These are phyloP conservation scores for Austroboletus niveus DNA, from an alignment of 1,284 basidiomycete species.

Conservation along the genomic window DNA sequence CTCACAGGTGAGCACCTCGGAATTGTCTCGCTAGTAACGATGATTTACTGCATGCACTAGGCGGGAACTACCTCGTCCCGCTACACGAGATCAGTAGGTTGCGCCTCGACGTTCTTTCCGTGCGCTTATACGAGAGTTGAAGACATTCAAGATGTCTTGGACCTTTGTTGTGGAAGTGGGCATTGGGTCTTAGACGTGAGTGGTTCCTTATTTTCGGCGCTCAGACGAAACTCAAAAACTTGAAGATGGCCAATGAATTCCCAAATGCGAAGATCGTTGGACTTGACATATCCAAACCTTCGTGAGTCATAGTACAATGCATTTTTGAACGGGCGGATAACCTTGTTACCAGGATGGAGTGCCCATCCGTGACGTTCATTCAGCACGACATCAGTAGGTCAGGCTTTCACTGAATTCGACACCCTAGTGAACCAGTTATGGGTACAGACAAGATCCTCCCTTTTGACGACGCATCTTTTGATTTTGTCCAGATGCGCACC, in stretches of 20 bases:
- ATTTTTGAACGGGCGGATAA: too few species aligned
- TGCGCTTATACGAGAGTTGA: neutral
- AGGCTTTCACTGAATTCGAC: neutral
- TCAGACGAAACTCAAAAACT: neutral
- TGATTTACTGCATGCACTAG: neutral
- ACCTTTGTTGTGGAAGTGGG: conserved; percentile 8
- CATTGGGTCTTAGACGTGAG: conserved; percentile 9
- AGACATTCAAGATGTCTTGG: conserved; percentile 7
- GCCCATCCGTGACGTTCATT: conserved; percentile 1
- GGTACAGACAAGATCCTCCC: conserved; percentile 1
- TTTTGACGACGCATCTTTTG: conserved; percentile 8
- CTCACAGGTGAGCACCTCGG: neutral
- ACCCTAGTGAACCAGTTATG: neutral
- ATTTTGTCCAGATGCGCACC: conserved; percentile 6
- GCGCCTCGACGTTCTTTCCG: too few species aligned
- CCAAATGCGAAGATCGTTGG: conserved; percentile 5
- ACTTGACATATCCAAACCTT: conserved; percentile 8
- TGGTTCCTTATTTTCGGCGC: neutral
- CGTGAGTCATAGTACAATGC: neutral
- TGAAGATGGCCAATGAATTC: conserved; percentile 7
- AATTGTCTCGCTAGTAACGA: too few species aligned
- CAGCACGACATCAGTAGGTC: conserved; percentile 7
- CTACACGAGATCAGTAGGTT: conserved; percentile 3
- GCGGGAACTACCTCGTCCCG: conserved; percentile 7
- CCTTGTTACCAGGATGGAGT: neutral